Base-by-base conservation (phyloP, 2,329 filamentous ascomycete species). In the Aspergillus aculeatus region DNA sequence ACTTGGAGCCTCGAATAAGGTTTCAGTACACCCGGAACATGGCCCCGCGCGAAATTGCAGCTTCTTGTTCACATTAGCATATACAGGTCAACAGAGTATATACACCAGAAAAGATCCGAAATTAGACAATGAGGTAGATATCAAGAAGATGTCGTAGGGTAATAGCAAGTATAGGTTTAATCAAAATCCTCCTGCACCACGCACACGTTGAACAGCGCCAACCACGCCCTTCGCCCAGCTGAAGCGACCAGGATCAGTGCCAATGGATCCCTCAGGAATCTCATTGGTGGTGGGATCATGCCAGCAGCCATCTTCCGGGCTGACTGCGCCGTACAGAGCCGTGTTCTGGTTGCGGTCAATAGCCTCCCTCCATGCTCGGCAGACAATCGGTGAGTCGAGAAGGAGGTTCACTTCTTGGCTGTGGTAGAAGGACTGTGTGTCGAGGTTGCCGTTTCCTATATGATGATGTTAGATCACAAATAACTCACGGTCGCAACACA, bases 341-440 rank as follows among this genome's bases (percentile, higher is more conserved):
- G 88, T 90, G 65, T 90, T 90, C 69, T 91, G 87, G 68, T 90
- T 90, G 24, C 84, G 78, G 29, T 83, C 75, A 16, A 90, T 79
- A 0, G 77, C 84, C 16, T 86, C 83, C 21, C 84, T 80, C 89
- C 89, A 91, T 35, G 78, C 80, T 31, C 69, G 70, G 66, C 89
- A 92, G 0, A 92, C 77, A 1, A 80, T 72, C 0, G 73, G 67
- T 21, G 84, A 88, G 62, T 94, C 90, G 5, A 92, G 75, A 83
- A 94, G 85, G 24, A 93, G 74, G 65, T 94, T 93, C 57, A 90
- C 83, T 72, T 94, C 90, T 72, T 92, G 89, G 57, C 83, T 87
- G 69, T 94, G 90, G 65, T 83, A 92, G 86, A 89, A 93, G 21
- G 83, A 86, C 73, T 94, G 90, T 1, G 90, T 92, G 66, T 94